phyloP scores from a whole-genome alignment of 371 early-diverging fungal genomes.

The Mortierella sp. region DNA sequence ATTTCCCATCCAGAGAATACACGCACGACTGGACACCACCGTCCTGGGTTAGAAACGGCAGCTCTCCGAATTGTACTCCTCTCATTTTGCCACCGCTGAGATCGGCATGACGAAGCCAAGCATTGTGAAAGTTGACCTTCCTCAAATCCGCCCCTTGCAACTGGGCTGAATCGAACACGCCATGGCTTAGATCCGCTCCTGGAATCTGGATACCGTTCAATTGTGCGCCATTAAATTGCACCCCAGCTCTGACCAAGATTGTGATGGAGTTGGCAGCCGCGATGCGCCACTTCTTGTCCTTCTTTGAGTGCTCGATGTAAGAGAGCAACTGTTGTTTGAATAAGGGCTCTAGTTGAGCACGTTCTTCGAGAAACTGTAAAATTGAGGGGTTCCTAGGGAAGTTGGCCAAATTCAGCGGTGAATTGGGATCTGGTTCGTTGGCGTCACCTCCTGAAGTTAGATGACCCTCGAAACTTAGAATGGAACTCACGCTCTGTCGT shows the following conservation, averaged over 20 bases:
- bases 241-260: neutral
- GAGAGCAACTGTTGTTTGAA: too few relatives aligned
- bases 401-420: too few relatives aligned
- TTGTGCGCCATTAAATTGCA: conserved; percentile 1
- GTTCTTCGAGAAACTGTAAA: too few relatives aligned
- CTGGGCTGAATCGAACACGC: neutral
- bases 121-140: neutral
- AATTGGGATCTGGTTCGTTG: too few relatives aligned
- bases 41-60: neutral
- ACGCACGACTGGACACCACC: neutral
- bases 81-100: neutral
- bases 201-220: neutral
- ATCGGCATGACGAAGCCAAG: neutral
- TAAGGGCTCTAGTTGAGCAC: too few relatives aligned
- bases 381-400: too few relatives aligned
- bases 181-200: conserved; percentile 3
- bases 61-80: neutral
- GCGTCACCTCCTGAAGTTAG: too few relatives aligned
- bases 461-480: too few relatives aligned
- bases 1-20: neutral
- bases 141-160: neutral
- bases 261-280: conserved; percentile 6
- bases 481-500: too few relatives aligned
- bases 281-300: too few relatives aligned
- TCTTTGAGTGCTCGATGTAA: too few relatives aligned